phyloP scores from a whole-genome alignment of 768 basidiomycete species.

The Mrakia frigida region DNA sequence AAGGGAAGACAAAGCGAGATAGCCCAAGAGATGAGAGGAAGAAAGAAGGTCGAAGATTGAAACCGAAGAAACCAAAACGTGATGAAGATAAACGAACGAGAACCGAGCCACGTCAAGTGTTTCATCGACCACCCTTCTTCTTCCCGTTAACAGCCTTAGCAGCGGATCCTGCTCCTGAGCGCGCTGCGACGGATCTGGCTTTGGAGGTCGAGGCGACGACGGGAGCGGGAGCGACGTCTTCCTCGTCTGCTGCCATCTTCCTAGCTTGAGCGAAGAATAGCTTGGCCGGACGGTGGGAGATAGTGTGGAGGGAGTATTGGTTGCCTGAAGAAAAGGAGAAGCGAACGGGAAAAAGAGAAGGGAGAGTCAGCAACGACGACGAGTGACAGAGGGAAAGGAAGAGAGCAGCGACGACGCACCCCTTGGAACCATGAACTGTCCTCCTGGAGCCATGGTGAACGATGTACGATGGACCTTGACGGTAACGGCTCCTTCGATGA shows the following conservation, averaged over 20 bases:
- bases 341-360: neutral
- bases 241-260: conserved; percentile 39
- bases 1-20: too few species aligned
- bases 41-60: too few species aligned
- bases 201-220: neutral
- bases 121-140: too few species aligned
- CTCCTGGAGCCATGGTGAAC: conserved; percentile 72
- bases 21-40: too few species aligned
- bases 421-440: conserved; percentile 84
- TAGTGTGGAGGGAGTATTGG: conserved; percentile 83
- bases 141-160: too few species aligned
- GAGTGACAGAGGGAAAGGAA: neutral
- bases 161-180: too few species aligned
- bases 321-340: conserved; percentile 58
- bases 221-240: conserved; percentile 32
- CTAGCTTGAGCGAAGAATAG: conserved; percentile 90
- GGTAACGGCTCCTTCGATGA: conserved; percentile 81
- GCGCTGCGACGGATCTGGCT: neutral
- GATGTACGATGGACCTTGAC: conserved; percentile 75
- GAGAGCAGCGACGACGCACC: conserved; percentile 50
- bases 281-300: conserved; percentile 56
- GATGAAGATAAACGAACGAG: too few species aligned
- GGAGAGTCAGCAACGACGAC: neutral
- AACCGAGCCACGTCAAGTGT: too few species aligned
- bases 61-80: too few species aligned